These are phyloP conservation scores for Epichloe baconii DNA, from an alignment of 2,329 filamentous ascomycete species.

Conservation along the genomic window DNA sequence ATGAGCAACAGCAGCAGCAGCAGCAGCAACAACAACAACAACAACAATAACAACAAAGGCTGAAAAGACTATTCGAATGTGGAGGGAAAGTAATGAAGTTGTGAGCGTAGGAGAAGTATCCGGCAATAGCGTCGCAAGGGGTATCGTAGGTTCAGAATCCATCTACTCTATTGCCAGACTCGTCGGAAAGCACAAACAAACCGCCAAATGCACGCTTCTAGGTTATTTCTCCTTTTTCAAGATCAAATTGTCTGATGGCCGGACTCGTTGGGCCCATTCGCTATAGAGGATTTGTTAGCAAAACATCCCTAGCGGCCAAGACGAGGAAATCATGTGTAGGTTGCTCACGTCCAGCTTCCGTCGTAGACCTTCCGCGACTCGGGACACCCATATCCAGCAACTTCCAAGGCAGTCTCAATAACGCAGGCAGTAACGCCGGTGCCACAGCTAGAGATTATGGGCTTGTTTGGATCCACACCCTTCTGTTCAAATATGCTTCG, in stretches of 20 bases:
- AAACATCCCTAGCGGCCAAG: neutral
- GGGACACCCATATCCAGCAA: conserved; percentile 59
- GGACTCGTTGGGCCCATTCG: conserved; percentile 55
- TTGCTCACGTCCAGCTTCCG: conserved; percentile 89
- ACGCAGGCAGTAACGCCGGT: conserved; percentile 90
- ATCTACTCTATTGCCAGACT: neutral
- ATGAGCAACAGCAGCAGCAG: too few species aligned
- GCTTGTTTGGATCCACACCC: conserved; percentile 63
- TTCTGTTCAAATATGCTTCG: conserved; percentile 65
- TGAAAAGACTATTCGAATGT: neutral
- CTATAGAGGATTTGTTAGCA: conserved; percentile 26
- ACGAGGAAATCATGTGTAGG: neutral
- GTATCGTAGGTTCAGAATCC: neutral
- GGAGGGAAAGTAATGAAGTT: neutral
- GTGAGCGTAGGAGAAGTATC: neutral
- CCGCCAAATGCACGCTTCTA: neutral
- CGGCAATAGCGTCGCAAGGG: neutral
- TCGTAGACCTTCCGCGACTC: conserved; percentile 73
- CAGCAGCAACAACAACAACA: neutral
- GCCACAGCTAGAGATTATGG: conserved; percentile 80
- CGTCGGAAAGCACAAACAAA: neutral
- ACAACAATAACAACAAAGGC: neutral
- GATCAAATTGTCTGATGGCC: conserved; percentile 49
- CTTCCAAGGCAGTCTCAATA: conserved; percentile 72
- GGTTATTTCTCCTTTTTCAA: conserved; percentile 30